These are phyloP conservation scores for Microcyclospora tardicrescens DNA, from an alignment of 2,329 filamentous ascomycete genomes.

Conservation along the genomic window DNA sequence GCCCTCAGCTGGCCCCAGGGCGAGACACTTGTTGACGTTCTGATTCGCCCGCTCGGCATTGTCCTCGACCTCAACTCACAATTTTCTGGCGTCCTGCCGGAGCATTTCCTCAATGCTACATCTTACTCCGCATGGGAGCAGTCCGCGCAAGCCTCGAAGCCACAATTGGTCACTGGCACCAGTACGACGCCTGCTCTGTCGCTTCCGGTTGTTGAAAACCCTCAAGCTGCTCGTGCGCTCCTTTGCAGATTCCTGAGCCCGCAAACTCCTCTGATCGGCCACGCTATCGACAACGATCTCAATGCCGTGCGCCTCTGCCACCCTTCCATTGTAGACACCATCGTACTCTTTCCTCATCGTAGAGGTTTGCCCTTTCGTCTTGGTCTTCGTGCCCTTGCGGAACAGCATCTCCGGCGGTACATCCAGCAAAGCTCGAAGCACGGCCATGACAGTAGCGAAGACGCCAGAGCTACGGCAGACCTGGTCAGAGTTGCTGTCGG, in stretches of 20 bases:
- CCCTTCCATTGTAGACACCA: conserved; percentile 71
- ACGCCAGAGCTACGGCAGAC: conserved; percentile 79
- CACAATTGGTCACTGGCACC: background rate
- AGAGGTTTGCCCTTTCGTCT: conserved; percentile 64
- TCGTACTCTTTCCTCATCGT: conserved; percentile 68
- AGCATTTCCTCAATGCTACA: conserved; percentile 50
- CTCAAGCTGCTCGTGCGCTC: conserved; percentile 58
- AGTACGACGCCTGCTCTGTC: conserved; percentile 7
- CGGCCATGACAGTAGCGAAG: conserved; percentile 87
- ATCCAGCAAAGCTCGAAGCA: conserved; percentile 58
- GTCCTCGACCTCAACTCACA: conserved; percentile 83
- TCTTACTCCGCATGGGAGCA: conserved; percentile 8
- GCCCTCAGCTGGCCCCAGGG: conserved; percentile 77
- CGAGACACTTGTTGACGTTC: conserved; percentile 62
- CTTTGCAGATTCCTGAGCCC: conserved; percentile 66
- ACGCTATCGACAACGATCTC: conserved; percentile 90
- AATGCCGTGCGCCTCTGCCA: conserved; percentile 77
- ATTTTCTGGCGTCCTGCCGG: conserved; percentile 73
- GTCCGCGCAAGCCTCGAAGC: background rate
- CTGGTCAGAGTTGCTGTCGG: conserved; percentile 39
- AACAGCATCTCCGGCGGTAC: conserved; percentile 53
- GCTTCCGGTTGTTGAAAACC: conserved; percentile 64
- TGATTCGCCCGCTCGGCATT: conserved; percentile 73
- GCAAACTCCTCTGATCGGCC: conserved; percentile 73
- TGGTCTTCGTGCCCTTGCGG: conserved; percentile 62